These are phyloP conservation scores for Russula olivacea DNA, from an alignment of 768 basidiomycete species.

Conservation along the genomic window DNA sequence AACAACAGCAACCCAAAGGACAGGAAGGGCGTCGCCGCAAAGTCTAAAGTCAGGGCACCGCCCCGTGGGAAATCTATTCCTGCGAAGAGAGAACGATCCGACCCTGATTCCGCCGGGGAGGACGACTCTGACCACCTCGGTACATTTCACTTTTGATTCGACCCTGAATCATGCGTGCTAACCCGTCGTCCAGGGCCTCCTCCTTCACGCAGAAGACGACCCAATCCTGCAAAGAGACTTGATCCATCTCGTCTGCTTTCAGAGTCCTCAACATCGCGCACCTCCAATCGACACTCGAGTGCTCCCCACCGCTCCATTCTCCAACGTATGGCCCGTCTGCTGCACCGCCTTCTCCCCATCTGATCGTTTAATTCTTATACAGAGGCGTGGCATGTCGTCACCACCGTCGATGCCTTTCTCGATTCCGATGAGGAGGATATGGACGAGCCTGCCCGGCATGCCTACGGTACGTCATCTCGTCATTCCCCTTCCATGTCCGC, in stretches of 20 bases:
- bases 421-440: constrained; percentile 70
- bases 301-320: constrained; percentile 40
- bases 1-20: constrained; percentile 17
- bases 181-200: constrained; percentile 1
- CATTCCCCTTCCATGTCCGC: not conserved
- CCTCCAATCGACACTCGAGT: constrained; percentile 31
- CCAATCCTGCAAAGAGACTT: not conserved
- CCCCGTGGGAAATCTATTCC: constrained; percentile 12
- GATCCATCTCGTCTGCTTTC: constrained; percentile 5
- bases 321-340: constrained; percentile 46
- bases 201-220: not conserved
- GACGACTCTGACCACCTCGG: constrained; percentile 13
- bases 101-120: constrained; percentile 17
- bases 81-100: constrained; percentile 19
- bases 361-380: not conserved
- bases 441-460: constrained; percentile 58
- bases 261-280: constrained; percentile 37
- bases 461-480: constrained; percentile 47
- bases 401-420: constrained; percentile 60
- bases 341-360: not conserved
- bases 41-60: constrained; percentile 7
- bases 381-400: constrained; percentile 73
- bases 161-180: not conserved
- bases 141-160: not conserved
- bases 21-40: constrained; percentile 13